Evolutionary conservation across 768 basidiomycete genomes (phyloP), one percentile per base, ranked within the genome.

Genomic region (Kwoniella shandongensis): DNA sequence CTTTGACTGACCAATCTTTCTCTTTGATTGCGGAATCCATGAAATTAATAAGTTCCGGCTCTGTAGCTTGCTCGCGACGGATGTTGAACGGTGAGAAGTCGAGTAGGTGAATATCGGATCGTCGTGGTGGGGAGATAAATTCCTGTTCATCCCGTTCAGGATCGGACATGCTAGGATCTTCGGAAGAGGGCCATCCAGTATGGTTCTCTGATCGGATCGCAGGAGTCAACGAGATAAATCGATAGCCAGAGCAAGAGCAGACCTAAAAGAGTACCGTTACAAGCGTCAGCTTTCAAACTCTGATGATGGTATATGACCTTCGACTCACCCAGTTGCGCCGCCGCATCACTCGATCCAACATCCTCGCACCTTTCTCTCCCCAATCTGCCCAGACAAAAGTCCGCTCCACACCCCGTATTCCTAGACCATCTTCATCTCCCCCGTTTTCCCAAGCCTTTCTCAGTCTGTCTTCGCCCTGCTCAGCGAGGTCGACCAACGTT

Each of bases 211-310:
- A 13, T 35, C 48, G 25, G 27, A 52, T 40, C 2, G 58, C 39
- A 18, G 66, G 62, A 20, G 57, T 53, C 17, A 73, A 59, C 4
- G 69, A 63, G 54, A 68, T 52, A 51, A 64, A 73, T 39, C 71
- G 63, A 48, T 73, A 73, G 26, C 71, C 71, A 4, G 71, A 70
- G 38, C 71, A 73, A 1, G 66, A 68, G 54, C 71, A 73, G 27
- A 73, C 71, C 71, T 73, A 54, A 22, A 30, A 39, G 12, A 30
- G n/a, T 22, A 44, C 25, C 25, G 1, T 22, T 20, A 23, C 55
- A 29, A 61, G 53, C 54, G 12, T 42, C 12, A 4, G 2, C 44
- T n/a, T n/a, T n/a, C n/a, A n/a, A n/a, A 29, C 47, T 36, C 36
- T 10, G 36, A 47, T 39, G 49, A 11, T 13, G 46, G 22, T 7